Evolutionary conservation across 2,329 filamentous ascomycete species (phyloP).

Genomic region (Exophiala lecanii-corni): DNA sequence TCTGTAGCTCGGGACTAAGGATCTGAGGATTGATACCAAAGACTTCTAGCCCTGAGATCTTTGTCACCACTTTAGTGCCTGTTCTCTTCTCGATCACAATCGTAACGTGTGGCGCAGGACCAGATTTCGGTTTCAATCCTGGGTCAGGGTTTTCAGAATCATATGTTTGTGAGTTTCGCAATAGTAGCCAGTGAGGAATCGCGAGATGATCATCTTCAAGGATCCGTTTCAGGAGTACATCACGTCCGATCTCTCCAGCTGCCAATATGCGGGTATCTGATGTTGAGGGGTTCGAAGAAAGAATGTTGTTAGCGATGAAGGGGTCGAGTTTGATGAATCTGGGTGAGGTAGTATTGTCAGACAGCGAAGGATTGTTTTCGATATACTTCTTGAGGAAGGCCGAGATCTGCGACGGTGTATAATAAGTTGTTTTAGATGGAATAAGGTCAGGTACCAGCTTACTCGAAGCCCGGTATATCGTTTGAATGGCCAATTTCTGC

Average conservation of each 20-base stretch:
- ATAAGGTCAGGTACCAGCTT: conserved; percentile 55
- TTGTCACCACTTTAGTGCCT: conserved; percentile 63
- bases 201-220: conserved; percentile 46
- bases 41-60: conserved; percentile 56
- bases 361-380: conserved; percentile 28
- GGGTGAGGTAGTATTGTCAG: conserved; percentile 32
- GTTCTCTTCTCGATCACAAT: conserved; percentile 60
- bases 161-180: conserved; percentile 43
- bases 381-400: conserved; percentile 55
- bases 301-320: conserved; percentile 58
- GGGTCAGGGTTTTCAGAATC: conserved; percentile 33
- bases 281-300: conserved; percentile 47
- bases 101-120: conserved; percentile 55
- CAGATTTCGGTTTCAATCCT: conserved; percentile 56
- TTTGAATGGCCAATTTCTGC: conserved; percentile 45
- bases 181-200: conserved; percentile 54
- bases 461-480: conserved; percentile 53
- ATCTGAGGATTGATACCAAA: conserved; percentile 58
- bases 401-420: conserved; percentile 57
- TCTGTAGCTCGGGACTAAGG: conserved; percentile 62
- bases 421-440: conserved; percentile 49
- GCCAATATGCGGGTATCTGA: conserved; percentile 55
- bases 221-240: conserved; percentile 57
- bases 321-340: conserved; percentile 60
- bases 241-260: conserved; percentile 55